Conservation (phyloP, 208 protist species). For the Trichomonas gallinae region DNA sequence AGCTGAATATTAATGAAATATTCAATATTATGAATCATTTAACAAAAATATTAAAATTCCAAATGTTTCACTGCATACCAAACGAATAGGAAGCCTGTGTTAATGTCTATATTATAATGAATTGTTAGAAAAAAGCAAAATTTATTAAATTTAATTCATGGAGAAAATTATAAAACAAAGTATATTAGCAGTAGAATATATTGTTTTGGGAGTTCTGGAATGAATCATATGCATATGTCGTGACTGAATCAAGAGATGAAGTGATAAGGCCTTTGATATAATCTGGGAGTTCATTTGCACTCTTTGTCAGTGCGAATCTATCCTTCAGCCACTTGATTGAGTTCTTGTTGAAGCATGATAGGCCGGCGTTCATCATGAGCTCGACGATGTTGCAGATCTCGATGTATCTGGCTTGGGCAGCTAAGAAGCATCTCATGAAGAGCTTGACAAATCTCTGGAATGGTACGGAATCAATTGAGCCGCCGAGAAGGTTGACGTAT, state of each 20-base stretch:
- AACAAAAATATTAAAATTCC: no score
- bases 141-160: no score
- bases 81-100: no score
- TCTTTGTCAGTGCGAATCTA: conserved; percentile 31
- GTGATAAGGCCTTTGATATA: neutral
- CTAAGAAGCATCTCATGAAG: conserved; percentile 30
- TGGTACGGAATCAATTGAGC: neutral
- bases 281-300: neutral
- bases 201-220: conserved; percentile 14
- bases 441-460: conserved; percentile 34
- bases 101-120: no score
- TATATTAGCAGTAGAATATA: neutral
- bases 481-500: conserved; percentile 40
- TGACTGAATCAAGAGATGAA: neutral
- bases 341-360: conserved; percentile 35
- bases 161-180: no score
- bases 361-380: conserved; percentile 27
- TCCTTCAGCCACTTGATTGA: conserved; percentile 26
- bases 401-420: conserved; percentile 21
- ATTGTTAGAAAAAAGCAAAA: no score
- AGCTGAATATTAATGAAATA: no score
- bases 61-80: no score
- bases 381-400: conserved; percentile 28
- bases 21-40: no score
- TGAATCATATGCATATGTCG: neutral